Conservation (phyloP, 2,329 filamentous ascomycete genomes). For the Aspergillus intermedius region DNA sequence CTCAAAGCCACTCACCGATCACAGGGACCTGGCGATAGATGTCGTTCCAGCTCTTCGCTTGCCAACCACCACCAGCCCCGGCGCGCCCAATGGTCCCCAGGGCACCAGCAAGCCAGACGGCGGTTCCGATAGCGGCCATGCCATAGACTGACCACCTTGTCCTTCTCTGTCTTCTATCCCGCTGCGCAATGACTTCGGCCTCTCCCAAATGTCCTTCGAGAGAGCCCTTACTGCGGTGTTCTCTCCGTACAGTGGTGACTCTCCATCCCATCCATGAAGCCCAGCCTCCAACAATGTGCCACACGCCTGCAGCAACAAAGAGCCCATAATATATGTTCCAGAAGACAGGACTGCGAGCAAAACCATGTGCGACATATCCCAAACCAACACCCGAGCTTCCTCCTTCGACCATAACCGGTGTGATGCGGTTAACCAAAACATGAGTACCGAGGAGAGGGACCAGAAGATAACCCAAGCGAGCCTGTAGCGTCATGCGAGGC, state of each 20-base stretch:
- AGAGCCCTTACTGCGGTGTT: constrained; percentile 22
- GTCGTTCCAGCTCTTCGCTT: constrained; percentile 71
- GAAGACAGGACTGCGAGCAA: constrained; percentile 61
- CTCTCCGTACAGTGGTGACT: constrained; percentile 31
- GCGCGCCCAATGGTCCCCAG: constrained; percentile 69
- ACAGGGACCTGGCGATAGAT: constrained; percentile 59
- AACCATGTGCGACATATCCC: constrained; percentile 77
- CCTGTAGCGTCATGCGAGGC: constrained; percentile 66
- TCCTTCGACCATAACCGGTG: constrained; percentile 71
- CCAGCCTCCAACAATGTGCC: constrained; percentile 77
- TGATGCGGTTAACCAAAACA: constrained; percentile 64
- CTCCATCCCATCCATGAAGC: constrained; percentile 68
- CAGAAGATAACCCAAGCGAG: constrained; percentile 65
- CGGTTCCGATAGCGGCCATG: constrained; percentile 51
- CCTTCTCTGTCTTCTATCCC: constrained; percentile 50
- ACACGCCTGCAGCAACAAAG: constrained; percentile 61
- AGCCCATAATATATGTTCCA: constrained; percentile 64
- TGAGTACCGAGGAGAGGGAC: constrained; percentile 63
- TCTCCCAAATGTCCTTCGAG: constrained; percentile 27
- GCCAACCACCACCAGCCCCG: constrained; percentile 67
- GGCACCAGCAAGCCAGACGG: constrained; percentile 74
- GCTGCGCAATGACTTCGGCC: constrained; percentile 46
- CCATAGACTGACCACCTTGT: constrained; percentile 68
- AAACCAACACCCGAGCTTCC: constrained; percentile 81
- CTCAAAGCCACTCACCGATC: constrained; percentile 46